Conservation (phyloP, 2,329 filamentous ascomycete genomes). For the Plectosphaerella plurivora region DNA sequence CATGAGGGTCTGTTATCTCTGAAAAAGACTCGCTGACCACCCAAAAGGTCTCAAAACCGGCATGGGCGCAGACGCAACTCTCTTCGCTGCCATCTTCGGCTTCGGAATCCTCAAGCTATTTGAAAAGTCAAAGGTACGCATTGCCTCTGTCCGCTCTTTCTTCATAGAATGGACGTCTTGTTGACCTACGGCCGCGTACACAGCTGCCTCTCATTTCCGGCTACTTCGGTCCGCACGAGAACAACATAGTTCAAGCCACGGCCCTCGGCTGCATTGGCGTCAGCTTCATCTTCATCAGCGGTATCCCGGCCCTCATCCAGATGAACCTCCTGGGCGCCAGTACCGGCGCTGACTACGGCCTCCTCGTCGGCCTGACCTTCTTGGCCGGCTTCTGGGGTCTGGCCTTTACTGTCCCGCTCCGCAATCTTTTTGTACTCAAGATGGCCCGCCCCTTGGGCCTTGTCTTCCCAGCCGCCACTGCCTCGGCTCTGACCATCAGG, state of each 20-base stretch:
- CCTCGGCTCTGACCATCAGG: neutral
- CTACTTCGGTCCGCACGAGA: neutral
- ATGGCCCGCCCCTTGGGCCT: neutral
- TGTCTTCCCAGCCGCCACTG: neutral
- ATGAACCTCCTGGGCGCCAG: neutral
- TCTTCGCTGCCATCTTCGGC: neutral
- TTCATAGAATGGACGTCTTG: neutral
- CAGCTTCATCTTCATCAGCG: neutral
- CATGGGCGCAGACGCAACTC: neutral
- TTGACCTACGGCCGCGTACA: neutral
- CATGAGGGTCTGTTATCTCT: no score
- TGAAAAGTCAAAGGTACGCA: neutral
- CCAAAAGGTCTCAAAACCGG: neutral
- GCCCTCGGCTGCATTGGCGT: neutral
- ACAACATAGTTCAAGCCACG: neutral
- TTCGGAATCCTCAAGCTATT: neutral
- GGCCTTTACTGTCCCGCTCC: neutral
- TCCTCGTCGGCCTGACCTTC: neutral
- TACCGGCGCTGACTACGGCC: neutral
- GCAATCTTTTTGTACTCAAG: neutral
- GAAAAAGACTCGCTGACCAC: neutral
- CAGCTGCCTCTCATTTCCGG: neutral
- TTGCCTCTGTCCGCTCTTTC: neutral
- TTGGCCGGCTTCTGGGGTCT: slow-evolving; percentile 2
- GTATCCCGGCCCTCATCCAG: neutral